These are phyloP conservation scores for Dillenia turbinata DNA, from an alignment of 164 flowering plant genomes.

Conservation along the genomic window DNA sequence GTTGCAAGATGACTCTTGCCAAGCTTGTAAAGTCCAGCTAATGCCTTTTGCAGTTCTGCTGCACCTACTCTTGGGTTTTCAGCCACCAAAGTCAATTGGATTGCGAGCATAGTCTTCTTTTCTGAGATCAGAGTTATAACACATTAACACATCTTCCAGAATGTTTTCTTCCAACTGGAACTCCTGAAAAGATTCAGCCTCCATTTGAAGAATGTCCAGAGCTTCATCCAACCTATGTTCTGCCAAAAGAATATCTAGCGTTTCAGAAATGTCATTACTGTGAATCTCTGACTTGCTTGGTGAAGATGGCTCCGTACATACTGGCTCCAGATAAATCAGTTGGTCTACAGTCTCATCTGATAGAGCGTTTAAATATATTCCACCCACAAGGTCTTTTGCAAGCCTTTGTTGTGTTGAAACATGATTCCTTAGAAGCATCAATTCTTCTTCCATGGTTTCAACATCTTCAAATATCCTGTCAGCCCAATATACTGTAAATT, in stretches of 20 bases:
- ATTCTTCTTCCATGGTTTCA: conserved; percentile 35
- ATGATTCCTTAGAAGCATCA: conserved; percentile 37
- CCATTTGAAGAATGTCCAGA: conserved; percentile 38
- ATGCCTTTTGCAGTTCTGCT: conserved; percentile 50
- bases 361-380: conserved; percentile 21
- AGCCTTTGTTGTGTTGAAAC: conserved; percentile 36
- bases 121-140: conserved; percentile 38
- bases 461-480: conserved; percentile 49
- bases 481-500: too few species aligned
- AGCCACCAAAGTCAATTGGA: conserved; percentile 33
- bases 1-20: conserved; percentile 42
- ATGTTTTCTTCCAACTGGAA: conserved; percentile 20
- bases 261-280: conserved; percentile 29
- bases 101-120: conserved; percentile 35
- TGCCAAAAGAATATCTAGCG: conserved; percentile 43
- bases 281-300: conserved; percentile 31
- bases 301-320: conserved; percentile 13
- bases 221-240: conserved; percentile 62
- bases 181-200: conserved; percentile 19
- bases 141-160: conserved; percentile 20
- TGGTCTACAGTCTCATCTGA: conserved; percentile 29
- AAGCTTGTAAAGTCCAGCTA: conserved; percentile 46
- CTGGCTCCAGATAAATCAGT: conserved; percentile 25
- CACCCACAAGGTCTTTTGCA: conserved; percentile 32
- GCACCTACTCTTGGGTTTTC: conserved; percentile 43